These are phyloP conservation scores for Rhododendron griersonianum DNA, from an alignment of 148 eudicot genomes.

Conservation along the genomic window DNA sequence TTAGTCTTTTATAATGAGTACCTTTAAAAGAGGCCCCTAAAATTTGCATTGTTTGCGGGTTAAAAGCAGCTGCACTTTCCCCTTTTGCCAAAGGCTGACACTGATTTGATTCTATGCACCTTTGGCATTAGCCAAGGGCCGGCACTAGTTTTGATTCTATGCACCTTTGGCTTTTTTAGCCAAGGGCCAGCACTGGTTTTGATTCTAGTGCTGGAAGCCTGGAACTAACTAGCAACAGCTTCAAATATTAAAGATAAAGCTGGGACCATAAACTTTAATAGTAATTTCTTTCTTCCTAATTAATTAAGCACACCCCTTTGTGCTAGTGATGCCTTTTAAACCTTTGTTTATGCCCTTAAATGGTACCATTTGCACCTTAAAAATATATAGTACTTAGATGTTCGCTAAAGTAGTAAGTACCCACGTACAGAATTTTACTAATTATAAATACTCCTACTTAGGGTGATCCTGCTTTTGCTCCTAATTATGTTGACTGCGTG, in stretches of 20 bases:
- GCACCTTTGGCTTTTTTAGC: background rate
- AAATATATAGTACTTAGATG: background rate
- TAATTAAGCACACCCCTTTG: background rate
- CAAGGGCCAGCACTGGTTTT: background rate
- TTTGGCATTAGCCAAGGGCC: no score
- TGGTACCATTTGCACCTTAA: no score
- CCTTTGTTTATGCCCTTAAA: background rate
- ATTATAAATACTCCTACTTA: no score
- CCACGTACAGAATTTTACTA: background rate
- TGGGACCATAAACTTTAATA: constrained; percentile 8
- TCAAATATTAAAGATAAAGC: background rate
- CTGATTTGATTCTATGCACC: no score
- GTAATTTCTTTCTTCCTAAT: background rate
- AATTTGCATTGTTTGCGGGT: no score
- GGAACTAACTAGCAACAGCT: background rate
- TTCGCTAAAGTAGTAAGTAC: background rate
- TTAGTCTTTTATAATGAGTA: no score
- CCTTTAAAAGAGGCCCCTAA: no score
- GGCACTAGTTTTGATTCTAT: no score
- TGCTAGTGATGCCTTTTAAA: background rate
- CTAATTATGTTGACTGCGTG: background rate
- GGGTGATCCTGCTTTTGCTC: background rate
- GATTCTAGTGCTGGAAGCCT: background rate
- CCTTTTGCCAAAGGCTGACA: no score
- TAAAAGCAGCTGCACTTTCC: no score